Evolutionary conservation across 345 rosid species (phyloP).

Genomic region (Eucalyptus cladocalyx): DNA sequence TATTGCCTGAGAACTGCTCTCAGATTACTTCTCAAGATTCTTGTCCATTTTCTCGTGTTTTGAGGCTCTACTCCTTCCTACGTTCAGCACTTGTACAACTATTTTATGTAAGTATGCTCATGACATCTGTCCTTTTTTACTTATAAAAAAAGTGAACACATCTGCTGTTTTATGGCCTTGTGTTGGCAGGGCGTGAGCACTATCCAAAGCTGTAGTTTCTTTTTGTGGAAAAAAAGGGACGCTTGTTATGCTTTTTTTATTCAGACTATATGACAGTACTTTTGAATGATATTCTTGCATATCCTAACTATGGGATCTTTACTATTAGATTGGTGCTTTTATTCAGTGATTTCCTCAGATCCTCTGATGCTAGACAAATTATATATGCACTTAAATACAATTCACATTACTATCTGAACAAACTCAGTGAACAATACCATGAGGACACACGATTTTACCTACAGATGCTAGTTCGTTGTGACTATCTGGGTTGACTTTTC

Average conservation of each 20-base stretch:
- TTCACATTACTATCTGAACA: background rate
- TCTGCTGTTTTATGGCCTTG: background rate
- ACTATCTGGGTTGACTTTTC: background rate
- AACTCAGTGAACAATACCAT: background rate
- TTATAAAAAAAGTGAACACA: background rate
- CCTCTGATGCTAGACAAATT: background rate
- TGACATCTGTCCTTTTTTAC: background rate
- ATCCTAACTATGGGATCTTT: background rate
- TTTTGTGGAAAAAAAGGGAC: background rate
- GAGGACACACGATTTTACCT: background rate
- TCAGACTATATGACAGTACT: background rate
- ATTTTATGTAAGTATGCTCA: conserved; percentile 14
- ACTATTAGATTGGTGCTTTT: background rate
- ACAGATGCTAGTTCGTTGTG: background rate
- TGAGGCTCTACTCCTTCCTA: conserved; percentile 6
- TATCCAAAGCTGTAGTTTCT: background rate
- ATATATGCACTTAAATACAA: background rate
- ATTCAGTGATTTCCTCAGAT: background rate
- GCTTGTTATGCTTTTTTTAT: background rate
- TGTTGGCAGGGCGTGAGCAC: background rate
- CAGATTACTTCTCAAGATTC: conserved; percentile 3
- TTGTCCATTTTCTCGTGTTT: background rate
- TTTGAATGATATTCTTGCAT: background rate
- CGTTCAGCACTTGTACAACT: conserved; percentile 14
- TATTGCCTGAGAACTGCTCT: conserved; percentile 12